Base-by-base conservation (phyloP, 2,329 filamentous ascomycete species). In the Sporothrix pseudoabietina region DNA sequence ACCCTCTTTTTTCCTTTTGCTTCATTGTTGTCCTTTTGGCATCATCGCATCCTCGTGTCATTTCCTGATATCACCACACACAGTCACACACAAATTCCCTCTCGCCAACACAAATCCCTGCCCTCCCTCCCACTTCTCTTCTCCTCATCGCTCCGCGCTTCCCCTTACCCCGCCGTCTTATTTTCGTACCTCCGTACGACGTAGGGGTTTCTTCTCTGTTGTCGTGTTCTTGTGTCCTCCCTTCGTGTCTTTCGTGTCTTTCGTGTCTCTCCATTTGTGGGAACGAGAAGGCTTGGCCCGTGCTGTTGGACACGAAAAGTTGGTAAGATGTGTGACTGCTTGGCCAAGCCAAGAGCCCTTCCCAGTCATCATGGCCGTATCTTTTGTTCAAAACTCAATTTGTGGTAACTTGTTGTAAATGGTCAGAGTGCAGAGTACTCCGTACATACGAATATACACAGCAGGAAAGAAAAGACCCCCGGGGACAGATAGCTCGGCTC, bases 171-270 rank as follows among this genome's bases (percentile, higher is more conserved):
- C 47, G 66, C 47, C 44, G 30, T 69, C 1, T 35, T 52, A 10
- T 39, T 69, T 54, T 69, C 47, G 35, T 39, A 10, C 66, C 19
- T 54, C 26, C 39, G n/a, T n/a, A n/a, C n/a, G n/a, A n/a, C n/a
- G n/a, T 9, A 14, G 39, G 61, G 4, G 7, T 4, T 32, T 19
- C 16, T 9, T 49, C 6, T 9, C 5, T 32, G 12, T 41, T 49
- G 19, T 26, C n/a, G 54, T 26, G 19, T 26, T 26, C 8, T 32
- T 14, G 41, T 49, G 44, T 39, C 30, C 16, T 54, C 19, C 14
- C 9, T 54, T 69, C 30, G 47, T 69, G 39, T 68, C 65, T 32
- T 54, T 69, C 30, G 47, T 69, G 39, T 68, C 65, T 32, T n/a
- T 32, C 44, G 7, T 22, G 16, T n/a, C 32, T 32, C 30, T n/a